Evolutionary conservation across 1,284 basidiomycete species (phyloP).

Genomic region (Ustilago esculenta): DNA sequence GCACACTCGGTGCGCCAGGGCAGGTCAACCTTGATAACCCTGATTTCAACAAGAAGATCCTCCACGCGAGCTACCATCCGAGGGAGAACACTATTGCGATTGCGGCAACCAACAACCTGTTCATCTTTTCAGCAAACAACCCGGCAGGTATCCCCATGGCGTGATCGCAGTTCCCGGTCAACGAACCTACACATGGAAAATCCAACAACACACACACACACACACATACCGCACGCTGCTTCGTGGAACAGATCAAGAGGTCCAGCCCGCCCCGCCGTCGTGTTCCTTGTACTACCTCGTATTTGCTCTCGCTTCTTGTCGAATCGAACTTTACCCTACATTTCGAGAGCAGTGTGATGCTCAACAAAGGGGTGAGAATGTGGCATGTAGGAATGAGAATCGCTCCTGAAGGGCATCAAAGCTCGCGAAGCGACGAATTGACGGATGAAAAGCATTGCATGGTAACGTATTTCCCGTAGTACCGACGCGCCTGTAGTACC

Average conservation of each 20-base stretch:
- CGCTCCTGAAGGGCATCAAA: too few species aligned
- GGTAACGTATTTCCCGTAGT: too few species aligned
- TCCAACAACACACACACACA: neutral
- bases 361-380: too few species aligned
- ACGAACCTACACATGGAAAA: neutral
- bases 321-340: neutral
- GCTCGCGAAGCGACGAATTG: too few species aligned
- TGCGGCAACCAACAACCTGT: slow-evolving; percentile 69
- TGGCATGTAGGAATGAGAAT: too few species aligned
- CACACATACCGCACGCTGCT: neutral
- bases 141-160: slow-evolving; percentile 51
- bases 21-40: slow-evolving; percentile 64
- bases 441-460: too few species aligned
- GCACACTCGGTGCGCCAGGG: slow-evolving; percentile 75
- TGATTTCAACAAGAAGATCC: slow-evolving; percentile 96
- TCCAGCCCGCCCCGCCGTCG: too few species aligned
- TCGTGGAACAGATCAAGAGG: too few species aligned
- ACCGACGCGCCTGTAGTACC: too few species aligned
- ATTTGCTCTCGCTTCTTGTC: neutral
- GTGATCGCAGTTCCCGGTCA: neutral
- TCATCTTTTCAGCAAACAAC: slow-evolving; percentile 71
- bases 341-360: too few species aligned
- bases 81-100: slow-evolving; percentile 88
- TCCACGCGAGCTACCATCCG: slow-evolving; percentile 88
- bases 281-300: slow-evolving; percentile 1